Base-by-base conservation (phyloP, 2,329 filamentous ascomycete species). In the Diplocarpon mali region DNA sequence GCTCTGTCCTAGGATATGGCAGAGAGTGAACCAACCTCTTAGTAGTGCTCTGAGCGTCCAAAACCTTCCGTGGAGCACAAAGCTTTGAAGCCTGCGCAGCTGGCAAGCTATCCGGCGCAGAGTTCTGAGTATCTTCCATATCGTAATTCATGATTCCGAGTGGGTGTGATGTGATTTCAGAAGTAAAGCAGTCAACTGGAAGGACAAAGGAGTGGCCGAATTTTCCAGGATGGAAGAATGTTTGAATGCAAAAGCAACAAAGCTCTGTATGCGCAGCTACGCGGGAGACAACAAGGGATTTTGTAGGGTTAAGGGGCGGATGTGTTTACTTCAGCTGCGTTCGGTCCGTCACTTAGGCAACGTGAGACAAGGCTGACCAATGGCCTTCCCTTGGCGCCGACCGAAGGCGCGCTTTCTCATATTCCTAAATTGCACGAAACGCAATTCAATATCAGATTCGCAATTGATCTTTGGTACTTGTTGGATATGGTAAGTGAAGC, bases 11-110 rank as follows among this genome's bases (percentile, higher is more conserved):
- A 7, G 20, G 20, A 24, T 24, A 4, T 24, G 3, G 20, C 20
- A 29, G 8, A 30, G 15, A 42, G 10, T 35, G 38, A 39, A 61
- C 66, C 42, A 67, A 88, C 84, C 84, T 76, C 69, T 89, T 89
- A 49, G 80, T 83, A 44, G 87, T 83, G 64, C 80, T 85, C 60
- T 83, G 80, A 31, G 77, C 74, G 62, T 87, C 83, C 39, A 72
- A 69, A 27, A 71, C 71, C 43, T 71, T 78, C 53, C 75, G 71
- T 41, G 71, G 64, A 38, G 69, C 67, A 50, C 70, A 67, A 49
- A 83, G 69, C 67, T 85, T 84, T 47, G 74, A 69, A 46, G 76
- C 71, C 59, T 79, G 72, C 46, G 73, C 67, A 55, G 61, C 55
- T 36, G 59, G 61, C 29, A 62, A 49, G 32, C 70, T 73, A 56